phyloP scores from a whole-genome alignment of 352 stramenopile genomes.

The Aphanomyces invadans region DNA sequence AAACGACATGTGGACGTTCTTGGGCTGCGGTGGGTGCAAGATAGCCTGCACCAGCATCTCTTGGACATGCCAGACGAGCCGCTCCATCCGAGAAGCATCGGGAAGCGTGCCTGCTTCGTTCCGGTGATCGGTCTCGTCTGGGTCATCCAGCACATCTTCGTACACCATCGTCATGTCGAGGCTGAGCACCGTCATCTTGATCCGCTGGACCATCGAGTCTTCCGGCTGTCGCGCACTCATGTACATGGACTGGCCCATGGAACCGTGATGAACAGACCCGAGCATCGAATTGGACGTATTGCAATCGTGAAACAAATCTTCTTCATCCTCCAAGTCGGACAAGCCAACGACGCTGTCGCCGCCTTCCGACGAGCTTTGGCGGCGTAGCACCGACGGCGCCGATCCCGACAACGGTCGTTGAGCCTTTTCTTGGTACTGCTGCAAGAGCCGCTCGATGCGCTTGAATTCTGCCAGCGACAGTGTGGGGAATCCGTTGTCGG shows the following conservation, averaged over 20 bases:
- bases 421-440: slow-evolving; percentile 72
- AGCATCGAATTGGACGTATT: too few species aligned
- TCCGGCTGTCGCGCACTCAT: slow-evolving; percentile 58
- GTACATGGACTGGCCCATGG: slow-evolving; percentile 79
- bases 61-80: not conserved
- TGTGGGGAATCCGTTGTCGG: slow-evolving; percentile 30
- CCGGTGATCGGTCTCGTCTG: slow-evolving; percentile 35
- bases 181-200: slow-evolving; percentile 75
- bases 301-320: slow-evolving; percentile 73
- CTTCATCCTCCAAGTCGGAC: slow-evolving; percentile 77
- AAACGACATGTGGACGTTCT: slow-evolving; percentile 20
- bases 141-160: slow-evolving; percentile 44
- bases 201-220: slow-evolving; percentile 42
- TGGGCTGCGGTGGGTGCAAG: not conserved
- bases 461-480: slow-evolving; percentile 77
- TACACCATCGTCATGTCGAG: slow-evolving; percentile 70
- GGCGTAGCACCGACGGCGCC: not conserved
- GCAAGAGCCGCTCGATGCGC: slow-evolving; percentile 71
- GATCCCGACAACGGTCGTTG: too few species aligned
- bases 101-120: not conserved
- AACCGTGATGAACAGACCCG: too few species aligned
- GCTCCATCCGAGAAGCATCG: slow-evolving; percentile 1
- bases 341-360: slow-evolving; percentile 74
- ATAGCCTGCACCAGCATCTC: slow-evolving; percentile 15
- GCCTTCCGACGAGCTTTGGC: slow-evolving; percentile 50